Evolutionary conservation across 2,329 filamentous ascomycete species (phyloP).

Genomic region (Sordariomycetes sp.): DNA sequence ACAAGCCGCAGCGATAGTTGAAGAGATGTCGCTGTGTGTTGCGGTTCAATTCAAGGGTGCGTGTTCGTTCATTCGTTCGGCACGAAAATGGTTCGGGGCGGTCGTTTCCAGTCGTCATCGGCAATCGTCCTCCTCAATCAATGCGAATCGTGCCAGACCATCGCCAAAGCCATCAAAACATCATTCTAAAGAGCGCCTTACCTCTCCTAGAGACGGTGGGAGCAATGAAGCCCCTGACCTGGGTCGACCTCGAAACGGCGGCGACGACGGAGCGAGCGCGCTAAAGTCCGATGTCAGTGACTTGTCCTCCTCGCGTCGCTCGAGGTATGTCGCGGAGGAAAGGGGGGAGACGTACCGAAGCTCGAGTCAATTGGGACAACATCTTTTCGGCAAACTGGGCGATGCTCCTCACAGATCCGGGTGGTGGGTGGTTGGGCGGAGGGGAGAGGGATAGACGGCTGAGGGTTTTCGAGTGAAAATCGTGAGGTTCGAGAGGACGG

Average conservation of each 20-base stretch:
- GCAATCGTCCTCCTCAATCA: not conserved
- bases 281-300: constrained; percentile 28
- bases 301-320: not conserved
- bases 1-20: too few species aligned
- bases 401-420: too few species aligned
- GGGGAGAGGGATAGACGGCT: constrained; percentile 16
- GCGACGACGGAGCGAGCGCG: constrained; percentile 41
- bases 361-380: constrained; percentile 46
- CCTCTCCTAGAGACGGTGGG: constrained; percentile 53
- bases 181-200: constrained; percentile 26
- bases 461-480: constrained; percentile 37
- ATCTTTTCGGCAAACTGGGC: constrained; percentile 37
- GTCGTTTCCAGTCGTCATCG: not conserved
- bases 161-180: not conserved
- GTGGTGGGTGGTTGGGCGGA: constrained; percentile 24
- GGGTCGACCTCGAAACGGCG: constrained; percentile 37
- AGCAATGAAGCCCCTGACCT: constrained; percentile 48
- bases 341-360: constrained; percentile 32
- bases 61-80: not conserved
- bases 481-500: constrained; percentile 23
- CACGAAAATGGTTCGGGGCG: not conserved
- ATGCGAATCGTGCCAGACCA: not conserved
- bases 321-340: not conserved
- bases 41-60: too few species aligned
- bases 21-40: too few species aligned